Conservation (phyloP, 106 monocot genomes). For the Apostasia ramifera region DNA sequence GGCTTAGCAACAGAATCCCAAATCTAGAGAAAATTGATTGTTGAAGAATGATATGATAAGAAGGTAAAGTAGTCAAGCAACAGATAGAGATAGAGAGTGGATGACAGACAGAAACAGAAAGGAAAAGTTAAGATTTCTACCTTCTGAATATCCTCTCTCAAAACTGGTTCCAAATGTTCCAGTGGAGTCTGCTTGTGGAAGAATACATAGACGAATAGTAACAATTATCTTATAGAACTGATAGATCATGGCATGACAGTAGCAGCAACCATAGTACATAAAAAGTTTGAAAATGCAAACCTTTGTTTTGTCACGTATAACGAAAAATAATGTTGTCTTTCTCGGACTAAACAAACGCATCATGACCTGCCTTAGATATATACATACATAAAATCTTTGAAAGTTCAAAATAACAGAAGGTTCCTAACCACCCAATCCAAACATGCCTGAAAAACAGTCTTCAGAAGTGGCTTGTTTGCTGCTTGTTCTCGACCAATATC, state of each 20-base stretch:
- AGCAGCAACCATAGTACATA: not conserved
- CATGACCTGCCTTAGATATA: slow-evolving; percentile 27
- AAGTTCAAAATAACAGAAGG: too few relatives aligned
- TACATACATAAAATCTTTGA: too few relatives aligned
- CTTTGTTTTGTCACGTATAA: slow-evolving; percentile 60
- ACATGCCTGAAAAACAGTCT: slow-evolving; percentile 68
- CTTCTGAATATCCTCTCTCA: slow-evolving; percentile 59
- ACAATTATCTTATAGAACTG: not conserved
- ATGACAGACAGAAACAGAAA: not conserved
- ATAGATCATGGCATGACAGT: not conserved
- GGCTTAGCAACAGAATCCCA: slow-evolving; percentile 52
- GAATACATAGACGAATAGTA: not conserved
- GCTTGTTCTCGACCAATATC: slow-evolving; percentile 85
- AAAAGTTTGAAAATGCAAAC: slow-evolving; percentile 4
- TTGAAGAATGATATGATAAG: not conserved
- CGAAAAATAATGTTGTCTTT: slow-evolving; percentile 53
- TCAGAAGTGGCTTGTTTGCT: slow-evolving; percentile 72
- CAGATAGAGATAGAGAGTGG: too few relatives aligned
- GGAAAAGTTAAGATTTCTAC: not conserved
- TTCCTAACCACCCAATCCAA: not conserved
- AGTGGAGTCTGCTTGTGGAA: slow-evolving; percentile 23
- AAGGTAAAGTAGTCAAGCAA: not conserved
- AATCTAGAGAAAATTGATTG: slow-evolving; percentile 21
- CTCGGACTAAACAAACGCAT: slow-evolving; percentile 53
- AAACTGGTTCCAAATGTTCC: slow-evolving; percentile 36